Conservation (phyloP, 805 yeast genomes). For the Metschnikowia reukaufii region DNA sequence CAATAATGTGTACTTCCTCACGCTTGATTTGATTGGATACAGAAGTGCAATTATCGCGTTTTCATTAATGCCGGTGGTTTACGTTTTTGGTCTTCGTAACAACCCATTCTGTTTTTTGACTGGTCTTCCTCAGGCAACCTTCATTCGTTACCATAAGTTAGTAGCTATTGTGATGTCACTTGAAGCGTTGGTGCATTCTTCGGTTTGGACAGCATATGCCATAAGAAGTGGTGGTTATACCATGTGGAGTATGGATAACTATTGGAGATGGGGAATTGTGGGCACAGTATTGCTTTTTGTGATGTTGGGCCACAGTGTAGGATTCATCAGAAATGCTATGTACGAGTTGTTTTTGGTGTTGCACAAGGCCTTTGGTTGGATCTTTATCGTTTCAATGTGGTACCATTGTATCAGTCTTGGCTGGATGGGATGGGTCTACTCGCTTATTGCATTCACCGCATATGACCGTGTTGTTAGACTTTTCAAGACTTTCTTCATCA, state of each 20-base stretch:
- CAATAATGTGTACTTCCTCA: slow-evolving; percentile 15
- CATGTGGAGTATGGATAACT: slow-evolving; percentile 17
- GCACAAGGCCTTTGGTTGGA: slow-evolving; percentile 20
- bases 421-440: slow-evolving; percentile 24
- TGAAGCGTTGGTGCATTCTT: slow-evolving; percentile 19
- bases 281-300: slow-evolving; percentile 18
- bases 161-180: slow-evolving; percentile 18
- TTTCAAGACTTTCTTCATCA: slow-evolving; percentile 17
- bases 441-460: slow-evolving; percentile 17
- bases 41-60: slow-evolving; percentile 20
- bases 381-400: slow-evolving; percentile 23
- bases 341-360: slow-evolving; percentile 17
- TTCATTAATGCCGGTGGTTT: slow-evolving; percentile 21
- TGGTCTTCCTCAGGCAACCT: slow-evolving; percentile 17
- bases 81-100: slow-evolving; percentile 20
- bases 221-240: slow-evolving; percentile 16
- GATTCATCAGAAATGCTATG: slow-evolving; percentile 13
- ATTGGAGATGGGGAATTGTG: slow-evolving; percentile 21
- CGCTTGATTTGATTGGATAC: slow-evolving; percentile 21
- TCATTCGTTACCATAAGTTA: slow-evolving; percentile 19
- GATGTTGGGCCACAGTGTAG: slow-evolving; percentile 19
- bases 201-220: slow-evolving; percentile 21
- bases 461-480: slow-evolving; percentile 17
- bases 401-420: slow-evolving; percentile 19
- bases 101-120: slow-evolving; percentile 20